phyloP scores from a whole-genome alignment of 2,329 filamentous ascomycete species.

The Madurella mycetomatis region DNA sequence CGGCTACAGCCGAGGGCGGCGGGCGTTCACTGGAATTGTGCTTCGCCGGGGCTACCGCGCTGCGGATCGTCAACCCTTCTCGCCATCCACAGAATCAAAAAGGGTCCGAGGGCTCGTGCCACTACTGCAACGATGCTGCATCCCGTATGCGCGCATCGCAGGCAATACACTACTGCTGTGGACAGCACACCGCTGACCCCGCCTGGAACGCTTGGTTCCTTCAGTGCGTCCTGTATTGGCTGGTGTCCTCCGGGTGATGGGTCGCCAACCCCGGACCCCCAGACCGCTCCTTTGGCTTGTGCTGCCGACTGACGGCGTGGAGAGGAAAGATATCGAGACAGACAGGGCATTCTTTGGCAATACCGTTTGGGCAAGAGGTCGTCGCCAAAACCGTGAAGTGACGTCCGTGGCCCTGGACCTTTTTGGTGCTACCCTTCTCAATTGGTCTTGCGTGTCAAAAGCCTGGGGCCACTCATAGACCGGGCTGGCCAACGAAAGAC shows the following conservation, averaged over 20 bases:
- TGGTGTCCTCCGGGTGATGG: background rate
- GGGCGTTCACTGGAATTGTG: background rate
- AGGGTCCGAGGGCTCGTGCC: slow-evolving; percentile 3
- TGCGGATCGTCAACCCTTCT: background rate
- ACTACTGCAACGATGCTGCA: slow-evolving; percentile 13
- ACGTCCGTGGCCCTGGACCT: background rate
- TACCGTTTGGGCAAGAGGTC: too few species aligned
- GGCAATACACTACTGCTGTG: background rate
- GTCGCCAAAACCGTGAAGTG: slow-evolving; percentile 2
- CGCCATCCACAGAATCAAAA: background rate
- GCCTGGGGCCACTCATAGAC: slow-evolving; percentile 6
- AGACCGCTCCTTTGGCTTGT: background rate
- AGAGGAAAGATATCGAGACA: background rate
- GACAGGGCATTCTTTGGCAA: slow-evolving; percentile 2
- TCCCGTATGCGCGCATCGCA: slow-evolving; percentile 9
- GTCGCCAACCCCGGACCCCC: background rate
- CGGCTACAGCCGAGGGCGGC: background rate
- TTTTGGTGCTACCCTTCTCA: background rate
- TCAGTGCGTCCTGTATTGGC: background rate
- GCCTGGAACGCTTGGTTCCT: background rate
- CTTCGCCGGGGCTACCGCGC: too few species aligned
- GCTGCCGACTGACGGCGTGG: background rate
- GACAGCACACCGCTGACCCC: slow-evolving; percentile 17
- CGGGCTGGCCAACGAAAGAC: slow-evolving; percentile 10
- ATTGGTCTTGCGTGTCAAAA: slow-evolving; percentile 14